phyloP scores from a whole-genome alignment of 2,329 filamentous ascomycete genomes.

The Nigrospora oryzae region DNA sequence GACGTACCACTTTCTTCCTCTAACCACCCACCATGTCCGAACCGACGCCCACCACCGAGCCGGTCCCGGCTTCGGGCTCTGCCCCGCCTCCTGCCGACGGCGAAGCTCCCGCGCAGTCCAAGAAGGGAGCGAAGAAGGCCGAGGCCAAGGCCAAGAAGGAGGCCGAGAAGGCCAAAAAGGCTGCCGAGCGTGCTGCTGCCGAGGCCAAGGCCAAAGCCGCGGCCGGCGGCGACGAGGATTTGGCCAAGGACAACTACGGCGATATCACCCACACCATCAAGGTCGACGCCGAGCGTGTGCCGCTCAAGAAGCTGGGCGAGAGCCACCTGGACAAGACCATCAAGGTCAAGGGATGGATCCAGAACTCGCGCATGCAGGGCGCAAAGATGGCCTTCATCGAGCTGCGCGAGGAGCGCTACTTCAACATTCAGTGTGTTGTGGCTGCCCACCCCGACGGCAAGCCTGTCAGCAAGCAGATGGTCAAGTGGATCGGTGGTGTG shows the following conservation, averaged over 20 bases:
- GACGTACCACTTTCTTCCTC: no score
- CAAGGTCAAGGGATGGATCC: conserved; percentile 70
- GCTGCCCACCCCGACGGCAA: conserved; percentile 56
- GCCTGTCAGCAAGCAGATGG: conserved; percentile 74
- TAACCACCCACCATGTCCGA: conserved; percentile 21
- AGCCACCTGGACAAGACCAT: conserved; percentile 61
- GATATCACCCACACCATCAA: conserved; percentile 51
- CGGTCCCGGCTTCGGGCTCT: conserved; percentile 11
- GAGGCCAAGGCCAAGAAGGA: conserved; percentile 84
- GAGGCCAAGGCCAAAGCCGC: conserved; percentile 60
- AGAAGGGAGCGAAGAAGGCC: conserved; percentile 79
- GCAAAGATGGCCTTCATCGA: conserved; percentile 90
- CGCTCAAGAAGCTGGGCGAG: conserved; percentile 57
- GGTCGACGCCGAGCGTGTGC: conserved; percentile 46
- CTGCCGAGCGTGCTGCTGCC: conserved; percentile 67
- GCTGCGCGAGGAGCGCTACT: conserved; percentile 65
- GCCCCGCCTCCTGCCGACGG: conserved; percentile 1
- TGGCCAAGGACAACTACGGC: conserved; percentile 74
- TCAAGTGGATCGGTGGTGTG: conserved; percentile 76
- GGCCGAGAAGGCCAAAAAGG: conserved; percentile 64
- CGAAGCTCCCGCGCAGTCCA: conserved; percentile 36
- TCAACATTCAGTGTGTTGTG: conserved; percentile 77
- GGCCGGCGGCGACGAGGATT: conserved; percentile 55
- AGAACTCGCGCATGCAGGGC: conserved; percentile 80
- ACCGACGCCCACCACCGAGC: conserved; percentile 13